A percentile compares a stretch with the other conserved stretches of the same genome.
phyloP scores from a whole-genome alignment of 2,329 filamentous ascomycete genomes.

The Talaromyces sp. region DNA sequence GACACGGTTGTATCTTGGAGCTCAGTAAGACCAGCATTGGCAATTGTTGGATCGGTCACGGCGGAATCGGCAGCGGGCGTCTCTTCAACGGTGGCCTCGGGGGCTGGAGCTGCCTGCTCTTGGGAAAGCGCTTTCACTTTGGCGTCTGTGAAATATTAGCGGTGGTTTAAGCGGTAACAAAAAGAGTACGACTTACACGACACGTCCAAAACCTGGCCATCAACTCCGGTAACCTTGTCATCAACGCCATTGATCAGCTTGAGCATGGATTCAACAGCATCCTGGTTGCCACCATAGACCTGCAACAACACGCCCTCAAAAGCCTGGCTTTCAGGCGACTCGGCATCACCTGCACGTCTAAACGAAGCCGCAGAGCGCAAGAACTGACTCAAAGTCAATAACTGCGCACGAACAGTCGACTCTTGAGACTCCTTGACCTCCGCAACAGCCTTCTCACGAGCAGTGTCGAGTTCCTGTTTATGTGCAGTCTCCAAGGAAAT shows the following conservation, averaged over 20 bases:
- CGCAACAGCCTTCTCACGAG: slow-evolving; percentile 49
- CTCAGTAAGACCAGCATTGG: slow-evolving; percentile 60
- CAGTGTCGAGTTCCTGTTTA: slow-evolving; percentile 53
- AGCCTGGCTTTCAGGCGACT: slow-evolving; percentile 56
- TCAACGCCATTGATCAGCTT: slow-evolving; percentile 60
- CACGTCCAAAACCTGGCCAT: slow-evolving; percentile 52
- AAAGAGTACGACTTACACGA: slow-evolving; percentile 51
- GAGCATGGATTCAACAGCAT: slow-evolving; percentile 57
- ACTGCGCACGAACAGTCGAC: slow-evolving; percentile 51
- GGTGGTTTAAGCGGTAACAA: not conserved
- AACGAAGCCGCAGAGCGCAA: slow-evolving; percentile 60
- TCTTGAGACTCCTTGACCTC: slow-evolving; percentile 49
- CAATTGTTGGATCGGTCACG: slow-evolving; percentile 56
- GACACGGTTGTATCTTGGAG: slow-evolving; percentile 51
- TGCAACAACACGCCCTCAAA: slow-evolving; percentile 63
- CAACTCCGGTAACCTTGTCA: slow-evolving; percentile 57
- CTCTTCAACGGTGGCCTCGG: slow-evolving; percentile 47
- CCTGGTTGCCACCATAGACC: slow-evolving; percentile 61
- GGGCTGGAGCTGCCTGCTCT: slow-evolving; percentile 36
- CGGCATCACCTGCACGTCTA: slow-evolving; percentile 57
- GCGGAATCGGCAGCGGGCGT: slow-evolving; percentile 35
- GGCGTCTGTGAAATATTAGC: slow-evolving; percentile 39
- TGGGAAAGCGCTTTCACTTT: slow-evolving; percentile 52
- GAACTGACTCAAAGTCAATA: slow-evolving; percentile 61
- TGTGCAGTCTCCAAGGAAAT: slow-evolving; percentile 54